These are phyloP conservation scores for Aspergillus ellipticus DNA, from an alignment of 495 filamentous ascomycete genomes.

Conservation along the genomic window DNA sequence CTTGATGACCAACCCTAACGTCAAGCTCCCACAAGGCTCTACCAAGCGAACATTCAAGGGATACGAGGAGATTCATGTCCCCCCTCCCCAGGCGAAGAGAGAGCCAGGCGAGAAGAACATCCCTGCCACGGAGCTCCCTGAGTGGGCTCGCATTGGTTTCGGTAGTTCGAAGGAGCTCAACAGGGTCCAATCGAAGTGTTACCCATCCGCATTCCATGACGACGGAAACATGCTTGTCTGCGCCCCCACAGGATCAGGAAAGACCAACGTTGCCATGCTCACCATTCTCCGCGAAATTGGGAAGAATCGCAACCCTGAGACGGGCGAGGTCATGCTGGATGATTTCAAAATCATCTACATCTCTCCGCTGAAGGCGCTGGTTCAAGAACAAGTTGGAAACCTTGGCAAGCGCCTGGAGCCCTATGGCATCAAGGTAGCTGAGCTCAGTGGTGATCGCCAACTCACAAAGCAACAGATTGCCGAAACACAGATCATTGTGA, in stretches of 20 bases:
- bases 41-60: conserved; percentile 94
- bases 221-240: conserved; percentile 98
- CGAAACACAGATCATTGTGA: conserved; percentile 98
- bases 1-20: conserved; percentile 95
- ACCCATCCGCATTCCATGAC: conserved; percentile 82
- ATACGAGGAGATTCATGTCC: conserved; percentile 97
- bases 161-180: conserved; percentile 79
- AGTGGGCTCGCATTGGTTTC: conserved; percentile 87
- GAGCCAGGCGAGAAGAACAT: conserved; percentile 78
- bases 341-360: conserved; percentile 98
- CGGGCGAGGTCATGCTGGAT: conserved; percentile 87
- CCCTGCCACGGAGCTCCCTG: conserved; percentile 80
- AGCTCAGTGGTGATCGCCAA: conserved; percentile 94
- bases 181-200: conserved; percentile 92
- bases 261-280: conserved; percentile 99
- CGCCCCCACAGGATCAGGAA: conserved; percentile 94
- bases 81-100: conserved; percentile 76
- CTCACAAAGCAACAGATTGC: conserved; percentile 98
- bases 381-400: conserved; percentile 96
- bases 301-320: conserved; percentile 82
- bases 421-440: conserved; percentile 87
- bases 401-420: conserved; percentile 88
- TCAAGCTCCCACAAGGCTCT: conserved; percentile 91
- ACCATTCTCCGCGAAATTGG: conserved; percentile 94
- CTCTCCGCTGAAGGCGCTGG: conserved; percentile 88